Evolutionary conservation across 768 basidiomycete genomes (phyloP).

Genomic region (Boletellus emodensis): DNA sequence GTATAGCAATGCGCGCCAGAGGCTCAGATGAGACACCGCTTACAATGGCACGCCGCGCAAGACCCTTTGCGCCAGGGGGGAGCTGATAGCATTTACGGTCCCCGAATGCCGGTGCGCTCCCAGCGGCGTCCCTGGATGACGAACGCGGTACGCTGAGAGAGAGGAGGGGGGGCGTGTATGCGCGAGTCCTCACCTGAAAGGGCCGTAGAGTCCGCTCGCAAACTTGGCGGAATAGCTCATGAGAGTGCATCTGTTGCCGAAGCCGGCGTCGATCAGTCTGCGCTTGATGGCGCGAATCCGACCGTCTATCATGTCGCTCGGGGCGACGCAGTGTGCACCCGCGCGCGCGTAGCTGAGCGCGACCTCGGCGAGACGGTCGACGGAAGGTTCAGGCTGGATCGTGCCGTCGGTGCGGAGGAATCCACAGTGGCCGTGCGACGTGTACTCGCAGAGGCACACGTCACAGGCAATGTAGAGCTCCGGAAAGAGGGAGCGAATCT

Average conservation of each 20-base stretch:
- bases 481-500: constrained; percentile 75
- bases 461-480: constrained; percentile 86
- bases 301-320: constrained; percentile 99
- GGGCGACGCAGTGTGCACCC: constrained; percentile 97
- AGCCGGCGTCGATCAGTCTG: constrained; percentile 74
- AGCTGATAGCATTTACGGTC: constrained; percentile 98
- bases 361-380: constrained; percentile 86
- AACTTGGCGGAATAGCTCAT: constrained; percentile 99
- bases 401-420: constrained; percentile 68
- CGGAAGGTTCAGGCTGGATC: constrained; percentile 74
- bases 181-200: constrained; percentile 67
- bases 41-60: constrained; percentile 91
- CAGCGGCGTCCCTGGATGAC: constrained; percentile 82
- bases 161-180: not conserved
- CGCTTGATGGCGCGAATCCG: constrained; percentile 87
- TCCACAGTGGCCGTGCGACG: constrained; percentile 96
- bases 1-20: not conserved
- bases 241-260: constrained; percentile 83
- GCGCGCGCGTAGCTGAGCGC: constrained; percentile 89
- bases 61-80: constrained; percentile 80
- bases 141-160: not conserved
- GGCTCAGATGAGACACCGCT: constrained; percentile 28
- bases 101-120: constrained; percentile 91
- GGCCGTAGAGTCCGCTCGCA: constrained; percentile 91
- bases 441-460: constrained; percentile 99